Evolutionary conservation across 2,329 filamentous ascomycete genomes (phyloP).

Genomic region (Talaromyces sp.): DNA sequence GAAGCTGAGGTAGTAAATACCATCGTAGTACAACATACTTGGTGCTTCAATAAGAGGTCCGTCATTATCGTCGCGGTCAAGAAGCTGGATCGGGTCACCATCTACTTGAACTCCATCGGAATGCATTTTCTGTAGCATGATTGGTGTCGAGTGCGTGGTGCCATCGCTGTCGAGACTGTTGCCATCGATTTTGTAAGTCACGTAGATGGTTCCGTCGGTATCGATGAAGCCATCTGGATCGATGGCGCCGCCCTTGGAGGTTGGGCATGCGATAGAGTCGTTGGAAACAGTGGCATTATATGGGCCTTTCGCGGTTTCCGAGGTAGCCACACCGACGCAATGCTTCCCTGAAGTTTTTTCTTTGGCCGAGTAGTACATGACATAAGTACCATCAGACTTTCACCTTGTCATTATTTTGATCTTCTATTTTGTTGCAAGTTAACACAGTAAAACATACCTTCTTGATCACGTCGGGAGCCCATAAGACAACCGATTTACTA

Average conservation of each 20-base stretch:
- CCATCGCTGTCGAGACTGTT: slow-evolving; percentile 43
- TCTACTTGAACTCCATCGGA: slow-evolving; percentile 44
- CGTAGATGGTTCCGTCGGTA: slow-evolving; percentile 44
- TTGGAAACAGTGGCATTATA: slow-evolving; percentile 37
- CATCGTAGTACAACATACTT: slow-evolving; percentile 39
- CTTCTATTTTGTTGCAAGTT: not conserved
- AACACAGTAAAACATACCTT: slow-evolving; percentile 21
- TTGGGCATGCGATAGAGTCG: slow-evolving; percentile 45
- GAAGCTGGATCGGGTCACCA: slow-evolving; percentile 47
- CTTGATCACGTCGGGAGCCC: slow-evolving; percentile 54
- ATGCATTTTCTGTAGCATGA: slow-evolving; percentile 51
- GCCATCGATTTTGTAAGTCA: slow-evolving; percentile 60
- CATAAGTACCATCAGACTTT: slow-evolving; percentile 39
- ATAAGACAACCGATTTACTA: slow-evolving; percentile 42
- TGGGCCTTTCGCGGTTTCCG: slow-evolving; percentile 43
- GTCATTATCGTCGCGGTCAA: slow-evolving; percentile 54
- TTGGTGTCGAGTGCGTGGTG: slow-evolving; percentile 45
- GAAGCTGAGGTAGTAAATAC: slow-evolving; percentile 52
- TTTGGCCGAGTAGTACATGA: slow-evolving; percentile 53
- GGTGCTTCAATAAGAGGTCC: slow-evolving; percentile 55
- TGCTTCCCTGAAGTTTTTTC: slow-evolving; percentile 36
- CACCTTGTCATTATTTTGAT: not conserved
- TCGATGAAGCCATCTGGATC: slow-evolving; percentile 54
- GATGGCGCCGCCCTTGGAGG: slow-evolving; percentile 51
- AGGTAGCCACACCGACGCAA: slow-evolving; percentile 51